A percentile compares a stretch with the other conserved stretches of the same genome.
phyloP scores from a whole-genome alignment of 2,329 filamentous ascomycete species.

The Trichophyton mentagrophytes region DNA sequence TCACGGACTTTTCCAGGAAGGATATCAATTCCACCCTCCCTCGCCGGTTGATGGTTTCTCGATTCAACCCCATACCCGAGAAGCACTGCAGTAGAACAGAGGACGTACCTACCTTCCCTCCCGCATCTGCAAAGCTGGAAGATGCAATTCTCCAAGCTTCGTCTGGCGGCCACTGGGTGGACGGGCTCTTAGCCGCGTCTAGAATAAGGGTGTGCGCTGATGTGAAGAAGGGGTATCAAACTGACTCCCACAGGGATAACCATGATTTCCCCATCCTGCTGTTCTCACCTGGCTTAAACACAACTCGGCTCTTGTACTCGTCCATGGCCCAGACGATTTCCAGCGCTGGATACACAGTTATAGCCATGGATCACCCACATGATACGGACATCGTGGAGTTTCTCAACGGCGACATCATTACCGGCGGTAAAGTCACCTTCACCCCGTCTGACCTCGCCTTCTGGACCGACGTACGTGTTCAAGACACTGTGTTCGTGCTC shows the following conservation, averaged over 20 bases:
- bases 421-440: background rate
- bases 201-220: constrained; percentile 5
- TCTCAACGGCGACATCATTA: constrained; percentile 13
- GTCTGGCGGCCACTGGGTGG: background rate
- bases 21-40: constrained; percentile 10
- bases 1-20: constrained; percentile 6
- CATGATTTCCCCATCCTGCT: constrained; percentile 6
- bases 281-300: constrained; percentile 6
- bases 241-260: background rate
- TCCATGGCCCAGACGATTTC: constrained; percentile 8
- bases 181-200: background rate
- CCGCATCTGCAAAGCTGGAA: constrained; percentile 4
- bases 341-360: constrained; percentile 9
- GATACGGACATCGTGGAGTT: constrained; percentile 16
- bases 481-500: background rate
- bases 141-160: constrained; percentile 4
- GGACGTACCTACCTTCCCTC: constrained; percentile 7
- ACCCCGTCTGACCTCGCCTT: background rate
- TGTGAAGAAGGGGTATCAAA: background rate
- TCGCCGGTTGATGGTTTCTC: constrained; percentile 11
- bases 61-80: constrained; percentile 9
- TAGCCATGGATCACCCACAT: constrained; percentile 16
- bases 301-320: constrained; percentile 7
- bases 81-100: constrained; percentile 2
- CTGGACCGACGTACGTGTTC: constrained; percentile 1